A percentile compares a stretch with the other conserved stretches of the same genome.
Evolutionary conservation across 2,329 filamentous ascomycete species (phyloP).

Genomic region (Calonectria pauciramosa): DNA sequence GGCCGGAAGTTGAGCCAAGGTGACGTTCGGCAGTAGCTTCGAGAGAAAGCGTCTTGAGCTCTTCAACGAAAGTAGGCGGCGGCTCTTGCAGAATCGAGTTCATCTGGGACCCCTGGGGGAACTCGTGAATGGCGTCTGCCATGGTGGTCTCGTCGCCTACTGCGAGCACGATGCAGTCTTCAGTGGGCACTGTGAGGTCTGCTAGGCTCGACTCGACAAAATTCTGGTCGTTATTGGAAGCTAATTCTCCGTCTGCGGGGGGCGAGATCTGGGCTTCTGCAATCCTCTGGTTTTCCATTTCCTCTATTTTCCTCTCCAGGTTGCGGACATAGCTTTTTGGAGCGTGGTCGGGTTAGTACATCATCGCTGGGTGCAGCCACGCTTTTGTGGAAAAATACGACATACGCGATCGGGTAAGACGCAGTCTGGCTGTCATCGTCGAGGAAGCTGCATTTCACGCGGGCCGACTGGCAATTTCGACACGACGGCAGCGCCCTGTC

Average conservation of each 20-base stretch:
- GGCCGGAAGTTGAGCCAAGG: slow-evolving; percentile 58
- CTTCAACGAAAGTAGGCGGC: slow-evolving; percentile 46
- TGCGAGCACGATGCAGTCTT: slow-evolving; percentile 2
- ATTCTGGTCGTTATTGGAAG: not conserved
- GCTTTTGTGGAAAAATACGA: not conserved
- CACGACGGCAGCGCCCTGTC: slow-evolving; percentile 56
- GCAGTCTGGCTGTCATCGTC: slow-evolving; percentile 55
- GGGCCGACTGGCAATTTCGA: slow-evolving; percentile 53
- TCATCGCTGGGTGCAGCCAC: not conserved
- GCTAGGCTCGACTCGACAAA: not conserved
- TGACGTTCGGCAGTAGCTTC: slow-evolving; percentile 60
- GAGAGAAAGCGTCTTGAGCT: slow-evolving; percentile 55
- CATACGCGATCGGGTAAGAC: slow-evolving; percentile 57
- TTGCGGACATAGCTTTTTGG: slow-evolving; percentile 48
- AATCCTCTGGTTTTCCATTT: slow-evolving; percentile 33
- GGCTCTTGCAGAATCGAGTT: slow-evolving; percentile 12
- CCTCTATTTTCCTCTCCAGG: slow-evolving; percentile 44
- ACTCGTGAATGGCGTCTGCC: not conserved
- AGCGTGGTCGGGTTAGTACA: not conserved
- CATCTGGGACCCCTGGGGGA: not conserved
- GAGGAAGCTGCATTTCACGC: slow-evolving; percentile 56
- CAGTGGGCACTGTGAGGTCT: not conserved
- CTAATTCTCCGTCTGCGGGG: not conserved
- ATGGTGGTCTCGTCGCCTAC: not conserved
- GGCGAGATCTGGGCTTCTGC: not conserved